A percentile compares a stretch with the other conserved stretches of the same genome.
These are phyloP conservation scores for Metschnikowia kunwiensis DNA, from an alignment of 805 yeast species.

Conservation along the genomic window DNA sequence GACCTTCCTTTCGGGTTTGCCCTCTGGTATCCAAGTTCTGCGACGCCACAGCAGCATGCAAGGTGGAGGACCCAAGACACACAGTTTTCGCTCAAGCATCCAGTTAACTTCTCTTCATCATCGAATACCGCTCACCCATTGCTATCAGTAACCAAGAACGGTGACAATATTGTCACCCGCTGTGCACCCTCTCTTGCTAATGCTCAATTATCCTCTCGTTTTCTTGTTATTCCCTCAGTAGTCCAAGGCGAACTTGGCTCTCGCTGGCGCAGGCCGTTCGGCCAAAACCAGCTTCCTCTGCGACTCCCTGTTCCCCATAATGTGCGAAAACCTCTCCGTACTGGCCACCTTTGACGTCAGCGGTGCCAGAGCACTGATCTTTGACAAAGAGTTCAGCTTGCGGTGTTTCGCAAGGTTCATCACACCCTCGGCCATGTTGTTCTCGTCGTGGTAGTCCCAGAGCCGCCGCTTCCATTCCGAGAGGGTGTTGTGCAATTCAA, in stretches of 20 bases:
- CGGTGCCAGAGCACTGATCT: conserved; percentile 11
- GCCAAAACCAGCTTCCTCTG: conserved; percentile 1
- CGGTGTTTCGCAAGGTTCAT: conserved; percentile 41
- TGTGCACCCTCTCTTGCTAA: too few relatives aligned
- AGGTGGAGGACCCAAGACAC: too few relatives aligned
- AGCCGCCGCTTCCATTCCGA: conserved; percentile 54
- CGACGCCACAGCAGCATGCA: too few relatives aligned
- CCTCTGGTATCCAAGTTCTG: too few relatives aligned
- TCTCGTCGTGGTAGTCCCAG: conserved; percentile 45
- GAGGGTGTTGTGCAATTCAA: conserved; percentile 49
- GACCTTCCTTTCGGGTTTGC: too few relatives aligned
- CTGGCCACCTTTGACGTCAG: conserved; percentile 9
- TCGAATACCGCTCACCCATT: too few relatives aligned
- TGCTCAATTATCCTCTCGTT: too few relatives aligned
- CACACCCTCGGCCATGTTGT: conserved; percentile 29
- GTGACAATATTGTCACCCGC: too few relatives aligned
- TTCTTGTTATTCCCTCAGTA: too few relatives aligned
- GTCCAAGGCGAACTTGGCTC: conserved; percentile 10
- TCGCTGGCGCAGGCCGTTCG: conserved; percentile 1
- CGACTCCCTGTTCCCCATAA: not conserved
- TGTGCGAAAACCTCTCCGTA: conserved; percentile 2
- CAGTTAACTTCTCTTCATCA: too few relatives aligned
- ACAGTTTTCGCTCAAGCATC: too few relatives aligned
- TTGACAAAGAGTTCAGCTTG: conserved; percentile 19
- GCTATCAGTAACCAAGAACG: too few relatives aligned